Percentiles rank a stretch among this genome's conserved stretches.
Evolutionary conservation across 1,139 yeast species (phyloP).

Genomic region (Meyerozyma guilliermondii): DNA sequence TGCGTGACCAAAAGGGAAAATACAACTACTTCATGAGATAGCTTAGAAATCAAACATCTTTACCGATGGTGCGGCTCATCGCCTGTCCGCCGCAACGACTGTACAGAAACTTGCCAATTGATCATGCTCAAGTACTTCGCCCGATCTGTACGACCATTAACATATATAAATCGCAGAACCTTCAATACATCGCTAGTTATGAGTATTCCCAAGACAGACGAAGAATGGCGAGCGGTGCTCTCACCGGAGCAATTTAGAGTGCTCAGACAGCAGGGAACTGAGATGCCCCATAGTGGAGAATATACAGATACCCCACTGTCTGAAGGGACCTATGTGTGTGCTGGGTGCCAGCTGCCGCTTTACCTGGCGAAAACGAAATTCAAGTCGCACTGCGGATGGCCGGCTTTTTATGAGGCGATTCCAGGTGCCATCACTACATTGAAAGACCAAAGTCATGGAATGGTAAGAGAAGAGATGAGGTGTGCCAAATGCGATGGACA

Average conservation of each 20-base stretch:
- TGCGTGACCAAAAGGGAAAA: constrained; percentile 53
- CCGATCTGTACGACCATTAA: neutral
- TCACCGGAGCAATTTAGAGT: constrained; percentile 76
- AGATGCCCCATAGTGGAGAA: constrained; percentile 74
- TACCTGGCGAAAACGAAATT: constrained; percentile 80
- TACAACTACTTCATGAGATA: constrained; percentile 65
- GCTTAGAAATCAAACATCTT: neutral
- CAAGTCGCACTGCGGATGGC: constrained; percentile 96
- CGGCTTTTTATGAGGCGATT: constrained; percentile 86
- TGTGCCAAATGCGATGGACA: constrained; percentile 92
- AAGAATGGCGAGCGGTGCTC: constrained; percentile 79
- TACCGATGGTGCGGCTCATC: neutral
- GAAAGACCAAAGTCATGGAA: constrained; percentile 63
- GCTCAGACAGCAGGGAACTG: constrained; percentile 77
- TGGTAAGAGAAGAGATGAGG: constrained; percentile 81
- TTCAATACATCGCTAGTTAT: neutral
- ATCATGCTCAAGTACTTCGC: neutral
- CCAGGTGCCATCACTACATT: constrained; percentile 68
- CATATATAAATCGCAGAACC: neutral
- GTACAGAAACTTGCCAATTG: neutral
- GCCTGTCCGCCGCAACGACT: neutral
- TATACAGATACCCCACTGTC: constrained; percentile 46
- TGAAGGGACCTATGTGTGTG: constrained; percentile 74
- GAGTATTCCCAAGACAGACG: constrained; percentile 42
- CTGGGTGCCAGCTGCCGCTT: constrained; percentile 75